Conservation (phyloP, 805 yeast species). For the Hanseniaspora valbyensis region DNA sequence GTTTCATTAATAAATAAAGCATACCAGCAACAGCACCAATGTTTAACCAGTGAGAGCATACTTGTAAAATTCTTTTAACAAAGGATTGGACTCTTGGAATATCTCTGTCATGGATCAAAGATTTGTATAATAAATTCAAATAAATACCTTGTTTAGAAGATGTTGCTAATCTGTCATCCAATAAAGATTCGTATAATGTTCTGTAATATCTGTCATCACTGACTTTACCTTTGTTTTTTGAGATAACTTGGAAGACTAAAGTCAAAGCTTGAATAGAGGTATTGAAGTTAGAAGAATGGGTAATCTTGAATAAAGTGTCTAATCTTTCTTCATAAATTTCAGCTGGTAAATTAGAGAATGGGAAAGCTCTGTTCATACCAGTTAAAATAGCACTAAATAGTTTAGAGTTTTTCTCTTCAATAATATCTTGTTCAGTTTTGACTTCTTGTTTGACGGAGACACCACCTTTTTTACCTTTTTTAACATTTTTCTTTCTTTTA, state of each 20-base stretch:
- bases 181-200: constrained; percentile 77
- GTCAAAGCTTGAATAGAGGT: constrained; percentile 88
- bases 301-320: constrained; percentile 74
- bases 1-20: constrained; percentile 59
- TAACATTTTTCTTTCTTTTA: constrained; percentile 63
- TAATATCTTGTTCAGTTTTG: constrained; percentile 51
- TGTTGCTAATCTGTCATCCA: constrained; percentile 71
- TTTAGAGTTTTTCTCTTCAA: constrained; percentile 72
- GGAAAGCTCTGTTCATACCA: constrained; percentile 92
- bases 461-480: constrained; percentile 82
- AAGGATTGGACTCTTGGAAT: constrained; percentile 68
- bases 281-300: constrained; percentile 88
- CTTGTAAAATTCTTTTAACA: constrained; percentile 79
- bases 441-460: constrained; percentile 52
- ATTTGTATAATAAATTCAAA: constrained; percentile 71
- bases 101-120: constrained; percentile 59
- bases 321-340: constrained; percentile 65
- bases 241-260: constrained; percentile 68
- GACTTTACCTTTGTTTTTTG: constrained; percentile 38
- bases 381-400: constrained; percentile 83
- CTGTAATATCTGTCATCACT: constrained; percentile 64
- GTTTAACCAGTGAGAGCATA: constrained; percentile 75
- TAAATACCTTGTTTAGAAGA: constrained; percentile 91
- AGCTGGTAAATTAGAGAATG: constrained; percentile 67
- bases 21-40: constrained; percentile 82